phyloP scores from a whole-genome alignment of 306 rosid genomes.

The Urtica urens region DNA sequence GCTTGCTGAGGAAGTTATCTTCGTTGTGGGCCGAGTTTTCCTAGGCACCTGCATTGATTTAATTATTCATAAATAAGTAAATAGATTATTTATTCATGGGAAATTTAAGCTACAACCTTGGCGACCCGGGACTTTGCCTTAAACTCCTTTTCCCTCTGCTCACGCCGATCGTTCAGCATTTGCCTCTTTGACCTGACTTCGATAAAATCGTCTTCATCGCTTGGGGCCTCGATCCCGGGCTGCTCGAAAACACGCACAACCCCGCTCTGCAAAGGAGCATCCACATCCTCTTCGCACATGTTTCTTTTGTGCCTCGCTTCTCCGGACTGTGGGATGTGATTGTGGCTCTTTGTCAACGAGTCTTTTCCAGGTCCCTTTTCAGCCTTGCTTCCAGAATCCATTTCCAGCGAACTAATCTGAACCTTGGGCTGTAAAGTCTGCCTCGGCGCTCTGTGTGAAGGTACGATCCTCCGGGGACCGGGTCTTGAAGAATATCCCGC shows the following conservation, averaged over 20 bases:
- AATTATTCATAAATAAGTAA: conserved; percentile 8
- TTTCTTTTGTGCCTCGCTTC: conserved; percentile 66
- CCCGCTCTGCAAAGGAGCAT: conserved; percentile 86
- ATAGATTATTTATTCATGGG: conserved; percentile 10
- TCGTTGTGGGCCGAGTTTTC: conserved; percentile 40
- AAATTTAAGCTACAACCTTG: conserved; percentile 37
- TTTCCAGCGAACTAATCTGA: conserved; percentile 26
- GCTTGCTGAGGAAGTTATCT: conserved; percentile 27
- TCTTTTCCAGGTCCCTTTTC: conserved; percentile 51
- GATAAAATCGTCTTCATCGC: conserved; percentile 93
- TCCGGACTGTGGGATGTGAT: conserved; percentile 41
- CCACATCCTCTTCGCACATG: conserved; percentile 63
- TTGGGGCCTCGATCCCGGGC: conserved; percentile 96
- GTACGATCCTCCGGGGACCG: conserved; percentile 39
- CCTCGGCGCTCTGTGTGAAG: conserved; percentile 34
- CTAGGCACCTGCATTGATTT: conserved; percentile 39
- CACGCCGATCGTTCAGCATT: conserved; percentile 91
- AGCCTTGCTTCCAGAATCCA: conserved; percentile 38
- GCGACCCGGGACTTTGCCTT: conserved; percentile 71
- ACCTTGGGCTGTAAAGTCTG: conserved; percentile 32
- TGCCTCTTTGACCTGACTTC: conserved; percentile 96
- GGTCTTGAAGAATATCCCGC: conserved; percentile 33
- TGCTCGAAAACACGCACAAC: conserved; percentile 85
- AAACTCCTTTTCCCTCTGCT: conserved; percentile 78
- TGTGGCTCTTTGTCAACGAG: conserved; percentile 30